These are phyloP conservation scores for Phialophora tarda DNA, from an alignment of 2,329 filamentous ascomycete species.

Conservation along the genomic window DNA sequence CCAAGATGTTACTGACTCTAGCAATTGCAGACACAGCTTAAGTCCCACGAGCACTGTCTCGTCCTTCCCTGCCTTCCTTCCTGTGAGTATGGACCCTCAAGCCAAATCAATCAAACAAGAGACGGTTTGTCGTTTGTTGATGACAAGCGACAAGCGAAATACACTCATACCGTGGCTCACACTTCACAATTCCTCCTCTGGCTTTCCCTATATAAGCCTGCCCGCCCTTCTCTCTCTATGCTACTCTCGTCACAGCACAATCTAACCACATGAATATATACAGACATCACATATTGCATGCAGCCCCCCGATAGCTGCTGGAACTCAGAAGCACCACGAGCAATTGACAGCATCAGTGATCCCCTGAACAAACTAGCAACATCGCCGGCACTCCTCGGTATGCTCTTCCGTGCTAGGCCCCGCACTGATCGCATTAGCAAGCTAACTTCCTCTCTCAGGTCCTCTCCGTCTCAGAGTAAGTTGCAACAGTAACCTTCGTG, in stretches of 20 bases:
- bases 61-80: background rate
- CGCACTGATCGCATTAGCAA: background rate
- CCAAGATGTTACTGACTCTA: background rate
- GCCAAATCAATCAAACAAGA: background rate
- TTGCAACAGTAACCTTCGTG: background rate
- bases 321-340: background rate
- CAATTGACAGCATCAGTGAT: background rate
- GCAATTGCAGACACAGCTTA: background rate
- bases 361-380: background rate
- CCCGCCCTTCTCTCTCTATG: background rate
- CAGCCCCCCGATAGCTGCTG: background rate
- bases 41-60: background rate
- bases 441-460: background rate
- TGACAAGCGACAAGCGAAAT: constrained; percentile 8
- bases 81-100: background rate
- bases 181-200: background rate
- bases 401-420: background rate
- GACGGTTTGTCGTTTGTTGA: background rate
- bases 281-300: constrained; percentile 3
- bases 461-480: background rate
- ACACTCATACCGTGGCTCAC: background rate
- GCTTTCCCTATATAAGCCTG: background rate
- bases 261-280: constrained; percentile 9
- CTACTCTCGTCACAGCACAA: background rate
- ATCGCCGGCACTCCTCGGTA: background rate